phyloP scores from a whole-genome alignment of 2,329 filamentous ascomycete species.

The Aspergillus novofumigatus region DNA sequence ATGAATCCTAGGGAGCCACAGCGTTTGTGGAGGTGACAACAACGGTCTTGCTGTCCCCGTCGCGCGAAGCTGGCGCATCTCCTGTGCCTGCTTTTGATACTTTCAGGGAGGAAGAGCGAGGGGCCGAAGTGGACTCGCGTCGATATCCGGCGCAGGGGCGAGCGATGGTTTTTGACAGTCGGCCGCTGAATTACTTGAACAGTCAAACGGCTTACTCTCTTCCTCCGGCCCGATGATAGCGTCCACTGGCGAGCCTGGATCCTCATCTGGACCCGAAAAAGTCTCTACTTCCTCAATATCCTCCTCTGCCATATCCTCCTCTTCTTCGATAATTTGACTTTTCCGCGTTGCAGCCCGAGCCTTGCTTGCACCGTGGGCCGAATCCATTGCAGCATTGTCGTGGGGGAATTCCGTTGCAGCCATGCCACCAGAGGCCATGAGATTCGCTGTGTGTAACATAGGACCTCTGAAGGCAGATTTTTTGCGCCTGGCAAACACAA shows the following conservation, averaged over 20 bases:
- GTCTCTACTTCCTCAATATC: constrained; percentile 41
- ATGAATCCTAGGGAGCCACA: constrained; percentile 1
- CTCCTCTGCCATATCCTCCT: constrained; percentile 39
- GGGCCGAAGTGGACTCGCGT: constrained; percentile 29
- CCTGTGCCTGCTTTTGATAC: constrained; percentile 13
- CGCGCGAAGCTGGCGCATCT: constrained; percentile 7
- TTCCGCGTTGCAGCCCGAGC: constrained; percentile 31
- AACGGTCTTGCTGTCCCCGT: not conserved
- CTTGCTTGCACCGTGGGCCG: constrained; percentile 11
- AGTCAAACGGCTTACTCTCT: constrained; percentile 6
- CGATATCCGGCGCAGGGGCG: constrained; percentile 30
- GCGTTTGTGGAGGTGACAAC: constrained; percentile 12
- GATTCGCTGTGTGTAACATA: constrained; percentile 37
- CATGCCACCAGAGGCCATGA: constrained; percentile 30
- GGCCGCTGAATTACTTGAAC: constrained; percentile 12
- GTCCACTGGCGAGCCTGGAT: constrained; percentile 21
- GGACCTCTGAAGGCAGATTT: constrained; percentile 44
- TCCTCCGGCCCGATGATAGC: constrained; percentile 6
- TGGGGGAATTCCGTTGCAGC: constrained; percentile 31
- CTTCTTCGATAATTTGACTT: constrained; percentile 44
- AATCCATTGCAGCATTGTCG: constrained; percentile 21
- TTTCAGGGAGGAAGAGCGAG: constrained; percentile 37
- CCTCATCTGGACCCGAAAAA: constrained; percentile 33
- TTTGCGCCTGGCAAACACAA: constrained; percentile 46
- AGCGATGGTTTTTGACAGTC: constrained; percentile 23